A percentile compares a stretch with the other conserved stretches of the same genome.
phyloP scores from a whole-genome alignment of 768 basidiomycete genomes.

The Chalciporus piperatus region DNA sequence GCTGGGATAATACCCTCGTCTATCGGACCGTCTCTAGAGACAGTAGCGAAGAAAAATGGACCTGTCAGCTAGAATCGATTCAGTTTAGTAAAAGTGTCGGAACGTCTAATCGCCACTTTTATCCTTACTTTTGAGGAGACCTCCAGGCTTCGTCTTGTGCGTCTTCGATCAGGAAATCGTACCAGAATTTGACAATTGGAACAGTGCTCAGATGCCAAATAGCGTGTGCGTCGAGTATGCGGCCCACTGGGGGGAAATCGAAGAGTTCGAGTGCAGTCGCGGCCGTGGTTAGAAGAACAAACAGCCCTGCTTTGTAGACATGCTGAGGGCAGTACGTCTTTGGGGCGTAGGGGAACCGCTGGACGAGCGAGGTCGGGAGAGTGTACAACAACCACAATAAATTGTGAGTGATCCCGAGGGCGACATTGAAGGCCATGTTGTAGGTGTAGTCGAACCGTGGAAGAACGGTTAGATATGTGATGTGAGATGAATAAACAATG shows the following conservation, averaged over 20 bases:
- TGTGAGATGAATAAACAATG: constrained; percentile 61
- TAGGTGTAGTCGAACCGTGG: constrained; percentile 91
- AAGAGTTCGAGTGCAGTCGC: constrained; percentile 83
- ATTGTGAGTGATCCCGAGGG: constrained; percentile 77
- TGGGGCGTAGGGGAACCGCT: constrained; percentile 52
- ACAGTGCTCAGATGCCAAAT: constrained; percentile 90
- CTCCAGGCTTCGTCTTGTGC: constrained; percentile 69
- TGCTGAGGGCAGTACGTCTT: constrained; percentile 58
- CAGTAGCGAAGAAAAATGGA: not conserved
- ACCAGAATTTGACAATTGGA: constrained; percentile 78
- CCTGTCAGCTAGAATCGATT: constrained; percentile 14
- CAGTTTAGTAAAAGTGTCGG: constrained; percentile 1
- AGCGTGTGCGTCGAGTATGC: constrained; percentile 85
- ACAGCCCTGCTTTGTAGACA: constrained; percentile 50
- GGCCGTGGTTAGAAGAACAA: constrained; percentile 67
- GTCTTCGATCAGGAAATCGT: constrained; percentile 77
- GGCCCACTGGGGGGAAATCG: constrained; percentile 81
- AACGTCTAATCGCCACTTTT: not conserved
- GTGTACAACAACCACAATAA: constrained; percentile 77
- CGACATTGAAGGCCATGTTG: constrained; percentile 84
- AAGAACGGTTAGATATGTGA: constrained; percentile 72
- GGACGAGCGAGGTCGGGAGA: constrained; percentile 45
- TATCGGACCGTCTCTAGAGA: not conserved
- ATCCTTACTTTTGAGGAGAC: constrained; percentile 33
- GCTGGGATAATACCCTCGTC: constrained; percentile 5